Evolutionary conservation across 352 stramenopile genomes (phyloP), one percentile per base, ranked within the genome.

Genomic region (Pythium phragmitis): DNA sequence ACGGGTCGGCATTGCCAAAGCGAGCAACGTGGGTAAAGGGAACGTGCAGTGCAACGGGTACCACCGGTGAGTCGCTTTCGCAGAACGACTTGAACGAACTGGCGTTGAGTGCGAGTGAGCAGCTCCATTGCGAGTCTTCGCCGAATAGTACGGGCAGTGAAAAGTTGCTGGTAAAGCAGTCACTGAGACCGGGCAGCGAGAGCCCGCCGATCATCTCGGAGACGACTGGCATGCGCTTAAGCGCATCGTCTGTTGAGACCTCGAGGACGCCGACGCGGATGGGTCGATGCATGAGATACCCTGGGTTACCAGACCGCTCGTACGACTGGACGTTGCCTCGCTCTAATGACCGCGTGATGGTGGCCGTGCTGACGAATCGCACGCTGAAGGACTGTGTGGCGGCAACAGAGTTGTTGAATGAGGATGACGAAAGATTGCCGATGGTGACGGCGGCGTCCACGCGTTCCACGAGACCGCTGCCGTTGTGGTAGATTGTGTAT

Each of bases 1-100:
- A 74, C 52, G 73, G 73, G 13, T 84, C 72, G 3, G 75, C 65
- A 52, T 84, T 84, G 30, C 75, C 75, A 16, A 81, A 81, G 12
- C 47, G 51, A 23, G 73, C 75, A 12, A 80, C 61, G 42, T 75
- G 73, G 9, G 73, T 75, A 45, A 81, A 79, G 23, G 73, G 74
- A n/a, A 84, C 68, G 13, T 37, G 59, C n/a, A 84, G 47, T 2
- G 57, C 39, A 2, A 37, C 28, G 7, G 51, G 30, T 1, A 74
- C 21, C 5, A 80, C 28, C 16, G 71, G 26, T 19, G 70, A 37
- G 0, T 57, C 54, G 14, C 62, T 64, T 17, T 46, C 34, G 30
- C 75, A 84, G 6, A 80, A 61, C 26, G 68, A 42, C 47, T 68
- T 17, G 53, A 84, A 78, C 28, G 65, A 43, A 7, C 33, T 58